Evolutionary conservation across 2,329 filamentous ascomycete genomes (phyloP).

Genomic region (Dothistroma pini): DNA sequence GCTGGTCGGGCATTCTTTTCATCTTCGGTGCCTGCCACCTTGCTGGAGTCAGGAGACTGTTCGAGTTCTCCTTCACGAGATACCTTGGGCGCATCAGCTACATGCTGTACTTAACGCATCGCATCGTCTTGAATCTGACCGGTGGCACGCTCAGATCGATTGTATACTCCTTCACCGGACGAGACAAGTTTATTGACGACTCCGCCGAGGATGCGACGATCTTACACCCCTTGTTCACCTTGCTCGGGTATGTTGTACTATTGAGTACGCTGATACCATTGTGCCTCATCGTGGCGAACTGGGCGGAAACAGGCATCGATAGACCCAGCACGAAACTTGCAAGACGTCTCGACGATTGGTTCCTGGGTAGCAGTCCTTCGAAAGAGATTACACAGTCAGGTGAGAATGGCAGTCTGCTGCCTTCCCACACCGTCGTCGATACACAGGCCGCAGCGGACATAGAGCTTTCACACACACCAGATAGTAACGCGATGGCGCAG

Average conservation of each 20-base stretch:
- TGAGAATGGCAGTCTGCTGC: neutral
- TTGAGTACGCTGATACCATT: constrained; percentile 8
- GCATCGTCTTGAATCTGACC: constrained; percentile 13
- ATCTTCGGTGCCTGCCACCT: constrained; percentile 18
- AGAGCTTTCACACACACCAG: neutral
- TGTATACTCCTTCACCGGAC: constrained; percentile 8
- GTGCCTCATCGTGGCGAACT: constrained; percentile 15
- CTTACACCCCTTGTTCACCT: constrained; percentile 8
- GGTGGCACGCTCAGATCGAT: neutral
- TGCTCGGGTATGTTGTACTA: constrained; percentile 9
- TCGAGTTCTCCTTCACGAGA: constrained; percentile 13
- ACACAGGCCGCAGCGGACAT: neutral
- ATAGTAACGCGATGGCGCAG: neutral
- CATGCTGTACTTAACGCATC: constrained; percentile 26
- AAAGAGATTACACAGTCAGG: neutral
- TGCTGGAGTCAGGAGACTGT: constrained; percentile 8
- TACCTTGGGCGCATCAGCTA: constrained; percentile 22
- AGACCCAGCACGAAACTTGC: constrained; percentile 14
- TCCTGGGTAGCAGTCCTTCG: neutral
- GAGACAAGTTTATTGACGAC: constrained; percentile 8
- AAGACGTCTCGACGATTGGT: constrained; percentile 12
- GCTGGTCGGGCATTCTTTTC: constrained; percentile 22
- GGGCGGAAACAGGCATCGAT: constrained; percentile 15
- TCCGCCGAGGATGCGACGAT: neutral
- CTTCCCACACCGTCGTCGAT: neutral